Base-by-base conservation (phyloP, 495 filamentous ascomycete species). In the Parathielavia hyrcaniae region DNA sequence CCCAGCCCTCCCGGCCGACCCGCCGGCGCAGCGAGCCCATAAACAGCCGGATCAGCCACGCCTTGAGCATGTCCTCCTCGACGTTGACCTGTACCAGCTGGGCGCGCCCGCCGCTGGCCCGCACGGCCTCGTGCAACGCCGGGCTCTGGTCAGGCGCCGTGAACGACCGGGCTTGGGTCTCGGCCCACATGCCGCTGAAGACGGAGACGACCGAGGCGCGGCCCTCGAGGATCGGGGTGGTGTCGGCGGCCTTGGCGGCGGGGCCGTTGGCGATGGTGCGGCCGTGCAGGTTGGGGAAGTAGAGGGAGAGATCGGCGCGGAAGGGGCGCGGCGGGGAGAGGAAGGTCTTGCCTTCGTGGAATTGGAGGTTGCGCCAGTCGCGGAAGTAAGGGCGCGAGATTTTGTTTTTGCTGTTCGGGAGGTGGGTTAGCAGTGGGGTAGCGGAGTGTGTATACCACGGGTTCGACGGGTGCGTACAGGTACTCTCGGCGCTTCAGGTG, bases 201-300 rank as follows among this genome's bases (percentile, higher is more conserved):
- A 98, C 70, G 63, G 79, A 83, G 19, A 98, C 88, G 58, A 97
- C 73, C 1, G 84, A 85, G 19, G 95, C 78, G 60, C 80, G 84
- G 50, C 86, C 89, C 53, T 77, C 72, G 40, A 97, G 75, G 12
- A 85, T 63, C 3, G 80, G 73, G 5, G 89, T 95, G 14, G 90
- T 96, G 72, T 95, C 81, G 51, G 67, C 77, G 71, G 20, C 53
- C 43, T 10, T 48, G 26, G 52, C 63, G 62, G 30, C 50, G 16
- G 41, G 40, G 66, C 64, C 50, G 67, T 78, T 64, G 10, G 75
- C 73, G 10, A 97, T 77, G 5, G 93, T 96, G 40, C 76, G 76
- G 5, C 93, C 93, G 64, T 78, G 73, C 43, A 99, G 73, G 72
- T 99, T 99, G 30, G 93, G 95, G 78, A 99, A 97, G 75, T 86